A percentile compares a stretch with the other conserved stretches of the same genome.
phyloP scores from a whole-genome alignment of 768 basidiomycete genomes.

The Lentinula edodes region DNA sequence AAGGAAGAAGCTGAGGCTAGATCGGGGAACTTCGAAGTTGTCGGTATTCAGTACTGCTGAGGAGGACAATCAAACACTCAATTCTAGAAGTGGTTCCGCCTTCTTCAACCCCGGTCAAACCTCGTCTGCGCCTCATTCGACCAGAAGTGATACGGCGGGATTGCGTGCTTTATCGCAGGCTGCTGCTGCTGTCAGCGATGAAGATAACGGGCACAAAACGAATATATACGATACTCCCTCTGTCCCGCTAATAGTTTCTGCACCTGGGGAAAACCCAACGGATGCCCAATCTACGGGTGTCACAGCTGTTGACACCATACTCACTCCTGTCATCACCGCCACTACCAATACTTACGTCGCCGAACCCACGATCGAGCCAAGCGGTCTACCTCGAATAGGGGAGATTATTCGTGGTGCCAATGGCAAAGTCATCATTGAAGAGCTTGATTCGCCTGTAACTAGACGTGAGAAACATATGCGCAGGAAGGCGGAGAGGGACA shows the following conservation, averaged over 20 bases:
- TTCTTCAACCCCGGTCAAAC: background rate
- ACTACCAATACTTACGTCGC: background rate
- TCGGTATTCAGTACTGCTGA: slow-evolving; percentile 41
- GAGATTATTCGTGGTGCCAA: slow-evolving; percentile 18
- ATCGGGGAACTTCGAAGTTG: slow-evolving; percentile 36
- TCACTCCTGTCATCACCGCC: background rate
- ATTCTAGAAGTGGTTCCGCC: background rate
- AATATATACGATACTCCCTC: background rate
- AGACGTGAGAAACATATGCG: slow-evolving; percentile 52
- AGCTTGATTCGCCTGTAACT: slow-evolving; percentile 66
- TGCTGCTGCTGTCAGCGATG: background rate
- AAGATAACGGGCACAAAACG: background rate
- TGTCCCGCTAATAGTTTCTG: background rate
- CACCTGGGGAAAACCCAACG: background rate
- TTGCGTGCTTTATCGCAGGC: background rate
- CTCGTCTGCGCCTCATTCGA: background rate
- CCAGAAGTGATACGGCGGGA: background rate
- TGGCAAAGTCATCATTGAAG: slow-evolving; percentile 61
- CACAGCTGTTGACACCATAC: background rate
- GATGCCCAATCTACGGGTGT: background rate
- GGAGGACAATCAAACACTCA: slow-evolving; percentile 39
- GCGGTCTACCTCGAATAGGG: slow-evolving; percentile 3
- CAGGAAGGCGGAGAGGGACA: slow-evolving; percentile 36
- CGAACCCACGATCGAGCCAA: background rate
- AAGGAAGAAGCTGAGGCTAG: slow-evolving; percentile 31